Evolutionary conservation across 108 stramenopile species (phyloP), one percentile per base, ranked within the genome.

Genomic region (Discostella stelligeroides): DNA sequence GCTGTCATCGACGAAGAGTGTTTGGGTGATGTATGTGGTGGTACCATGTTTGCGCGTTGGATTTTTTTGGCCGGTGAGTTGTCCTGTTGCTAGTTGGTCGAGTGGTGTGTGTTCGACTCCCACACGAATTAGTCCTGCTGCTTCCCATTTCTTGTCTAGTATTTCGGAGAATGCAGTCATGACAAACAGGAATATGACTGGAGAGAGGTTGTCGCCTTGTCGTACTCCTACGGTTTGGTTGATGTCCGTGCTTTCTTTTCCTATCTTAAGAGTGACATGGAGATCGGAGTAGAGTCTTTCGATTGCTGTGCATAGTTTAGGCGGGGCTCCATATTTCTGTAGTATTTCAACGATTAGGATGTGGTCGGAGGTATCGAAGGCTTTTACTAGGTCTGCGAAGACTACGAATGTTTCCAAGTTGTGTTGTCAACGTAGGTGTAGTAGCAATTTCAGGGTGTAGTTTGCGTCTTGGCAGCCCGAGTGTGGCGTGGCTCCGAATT

Each of bases 321-420:
- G 59, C 13, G 63, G 64, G 4, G 48, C 54, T 0, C 72, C 64
- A 58, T 66, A 73, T 18, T 24, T 62, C 27, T 45, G 53, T 2
- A 73, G 29, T 2, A 73, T 20, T 1, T 55, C 28, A 20, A 59
- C 6, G 2, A 65, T 38, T 0, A 73, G 47, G 7, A 4, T 53
- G 29, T 61, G 72, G 40, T 66, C 41, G 15, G 39, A 50, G 8
- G 72, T 61, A 39, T 73, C 72, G 15, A 40, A 65, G n/a, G 72
- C 72, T 63, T 72, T 72, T 0, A 72, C 63, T 1, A 72, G 42
- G 15, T 63, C 71, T 13, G 55, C 53, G 42, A 66, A 73, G 3
- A 24, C 48, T 7, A 62, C n/a, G n/a, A n/a, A n/a, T n/a, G n/a
- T n/a, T n/a, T n/a, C n/a, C n/a, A n/a, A n/a, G n/a, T n/a, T n/a